These are phyloP conservation scores for Melastoma malabathricum DNA, from an alignment of 345 rosid genomes.

Conservation along the genomic window DNA sequence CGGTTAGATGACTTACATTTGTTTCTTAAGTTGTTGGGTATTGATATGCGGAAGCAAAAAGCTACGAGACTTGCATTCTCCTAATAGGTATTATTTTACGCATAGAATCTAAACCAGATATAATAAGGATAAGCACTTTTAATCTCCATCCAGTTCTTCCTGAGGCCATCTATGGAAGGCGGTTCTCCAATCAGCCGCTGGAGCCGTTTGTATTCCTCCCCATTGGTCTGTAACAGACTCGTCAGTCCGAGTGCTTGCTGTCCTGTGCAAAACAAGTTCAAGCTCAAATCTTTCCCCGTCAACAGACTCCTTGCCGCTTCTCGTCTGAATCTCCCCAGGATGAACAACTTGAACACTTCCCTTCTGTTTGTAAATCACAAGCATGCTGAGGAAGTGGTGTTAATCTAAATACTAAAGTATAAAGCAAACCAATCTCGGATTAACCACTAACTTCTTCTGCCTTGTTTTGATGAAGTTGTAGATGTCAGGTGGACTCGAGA, in stretches of 20 bases:
- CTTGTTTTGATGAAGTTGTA: conserved; percentile 44
- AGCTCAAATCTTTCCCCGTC: conserved; percentile 62
- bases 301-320: conserved; percentile 53
- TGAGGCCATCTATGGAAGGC: conserved; percentile 45
- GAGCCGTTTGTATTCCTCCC: conserved; percentile 48
- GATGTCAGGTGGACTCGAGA: conserved; percentile 44
- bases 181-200: conserved; percentile 46
- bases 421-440: neutral
- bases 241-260: conserved; percentile 46
- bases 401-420: too few species aligned
- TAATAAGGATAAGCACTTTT: conserved; percentile 29
- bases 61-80: too few species aligned
- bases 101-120: too few species aligned
- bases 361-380: conserved; percentile 20
- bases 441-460: conserved; percentile 30
- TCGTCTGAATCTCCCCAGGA: conserved; percentile 51
- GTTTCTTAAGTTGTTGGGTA: too few species aligned
- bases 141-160: conserved; percentile 39
- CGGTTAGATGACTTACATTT: too few species aligned
- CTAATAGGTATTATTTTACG: too few species aligned
- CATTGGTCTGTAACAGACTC: conserved; percentile 50
- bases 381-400: neutral
- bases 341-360: conserved; percentile 44
- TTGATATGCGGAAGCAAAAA: too few species aligned
- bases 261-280: conserved; percentile 58